Evolutionary conservation across 2,329 filamentous ascomycete genomes (phyloP), one percentile per base, ranked within the genome.

Genomic region (Monosporascus sp.): DNA sequence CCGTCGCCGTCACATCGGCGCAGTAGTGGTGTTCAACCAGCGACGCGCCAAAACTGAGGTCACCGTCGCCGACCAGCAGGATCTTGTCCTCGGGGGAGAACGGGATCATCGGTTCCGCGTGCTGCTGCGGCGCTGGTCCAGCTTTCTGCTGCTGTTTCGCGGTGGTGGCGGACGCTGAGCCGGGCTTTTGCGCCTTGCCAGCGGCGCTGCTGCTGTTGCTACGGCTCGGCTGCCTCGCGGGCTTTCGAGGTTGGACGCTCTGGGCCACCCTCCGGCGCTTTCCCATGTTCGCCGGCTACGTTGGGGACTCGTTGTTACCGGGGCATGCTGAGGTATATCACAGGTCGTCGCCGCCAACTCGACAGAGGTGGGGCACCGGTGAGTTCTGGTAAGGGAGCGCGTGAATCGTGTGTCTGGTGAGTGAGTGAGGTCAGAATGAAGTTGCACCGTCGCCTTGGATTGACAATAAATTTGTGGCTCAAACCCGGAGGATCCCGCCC

Each of bases 11-110:
- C 6, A 93, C 69, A 63, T 85, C 76, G 55, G 74, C 78, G 73
- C 85, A 90, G 59, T 76, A 78, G 71, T 91, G 87, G 63, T 87
- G 77, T 51, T 78, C 70, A 50, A 87, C 76, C 2, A 93, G 77
- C 2, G 83, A 85, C 27, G 80, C 79, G 14, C 88, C 82, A 68
- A 91, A 93, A 67, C 87, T 91, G 65, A 94, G 83, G 70, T 95
- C 90, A 59, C 84, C 90, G 67, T 94, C 90, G 63, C 90, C 90
- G 50, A 93, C 73, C 3, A 93, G 81, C 7, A 94, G 82, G 58
- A 93, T 90, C 62, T 80, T 74, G 60, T 91, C 83, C 61, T 80
- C 72, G 40, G 80, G 73, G 24, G 77, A 69, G 70, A 93, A 92
- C 17, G 89, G 89, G 22, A 92, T 84, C 4, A 75, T 81, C 24